Percentiles rank a stretch among this genome's conserved stretches.
Evolutionary conservation across 2,329 filamentous ascomycete genomes (phyloP).

Genomic region (Neurospora crassa): DNA sequence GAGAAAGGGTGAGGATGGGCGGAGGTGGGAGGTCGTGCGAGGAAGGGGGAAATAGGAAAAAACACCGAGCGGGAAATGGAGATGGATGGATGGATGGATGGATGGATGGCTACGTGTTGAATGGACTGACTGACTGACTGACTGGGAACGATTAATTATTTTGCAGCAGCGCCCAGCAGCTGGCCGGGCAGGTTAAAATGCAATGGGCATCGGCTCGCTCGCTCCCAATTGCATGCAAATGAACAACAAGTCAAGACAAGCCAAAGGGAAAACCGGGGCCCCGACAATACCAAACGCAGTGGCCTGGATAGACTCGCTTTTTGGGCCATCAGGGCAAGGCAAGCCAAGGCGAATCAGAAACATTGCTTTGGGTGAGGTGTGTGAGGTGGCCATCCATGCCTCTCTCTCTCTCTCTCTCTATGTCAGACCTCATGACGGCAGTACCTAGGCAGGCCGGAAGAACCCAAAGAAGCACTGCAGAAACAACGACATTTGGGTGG

Average conservation of each 20-base stretch:
- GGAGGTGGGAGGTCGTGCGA: not conserved
- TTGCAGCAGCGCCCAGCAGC: not conserved
- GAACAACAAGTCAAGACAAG: constrained; percentile 14
- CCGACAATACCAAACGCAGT: constrained; percentile 14
- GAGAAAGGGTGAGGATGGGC: constrained; percentile 20
- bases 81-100: not conserved
- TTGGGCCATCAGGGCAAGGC: constrained; percentile 14
- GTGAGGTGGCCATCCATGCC: no score
- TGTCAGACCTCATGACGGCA: not conserved
- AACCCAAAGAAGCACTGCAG: not conserved
- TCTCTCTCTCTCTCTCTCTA: no score
- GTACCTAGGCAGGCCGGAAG: not conserved
- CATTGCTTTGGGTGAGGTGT: not conserved
- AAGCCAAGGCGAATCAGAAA: constrained; percentile 9
- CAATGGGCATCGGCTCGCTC: not conserved
- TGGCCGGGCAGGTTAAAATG: not conserved
- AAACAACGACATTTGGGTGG: not conserved
- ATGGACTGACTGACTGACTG: not conserved
- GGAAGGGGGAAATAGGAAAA: not conserved
- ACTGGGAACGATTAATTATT: not conserved
- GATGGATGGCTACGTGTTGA: not conserved
- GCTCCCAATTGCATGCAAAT: not conserved
- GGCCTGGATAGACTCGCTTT: constrained; percentile 15
- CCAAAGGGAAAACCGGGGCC: constrained; percentile 38
- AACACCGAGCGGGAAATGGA: not conserved